Conservation (phyloP, 148 eudicot species). For the Salicornia ramosissima region DNA sequence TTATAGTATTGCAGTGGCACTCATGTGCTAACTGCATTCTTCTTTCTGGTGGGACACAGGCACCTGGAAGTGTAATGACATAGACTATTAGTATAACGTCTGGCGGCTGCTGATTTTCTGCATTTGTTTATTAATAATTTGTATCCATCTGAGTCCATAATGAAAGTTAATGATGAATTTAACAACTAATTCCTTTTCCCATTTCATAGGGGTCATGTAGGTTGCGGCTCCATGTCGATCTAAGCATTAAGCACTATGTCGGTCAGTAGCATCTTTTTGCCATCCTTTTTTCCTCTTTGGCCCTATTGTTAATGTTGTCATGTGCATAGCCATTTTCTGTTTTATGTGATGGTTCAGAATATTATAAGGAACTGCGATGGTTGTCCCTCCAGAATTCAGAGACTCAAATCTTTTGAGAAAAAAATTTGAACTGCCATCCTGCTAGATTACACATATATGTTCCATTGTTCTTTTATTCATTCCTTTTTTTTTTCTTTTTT, state of each 20-base stretch:
- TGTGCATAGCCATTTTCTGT: constrained; percentile 17
- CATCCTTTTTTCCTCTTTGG: background rate
- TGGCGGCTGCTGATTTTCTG: constrained; percentile 17
- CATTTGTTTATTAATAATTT: background rate
- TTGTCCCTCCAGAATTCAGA: background rate
- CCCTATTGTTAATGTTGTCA: constrained; percentile 3
- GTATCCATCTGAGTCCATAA: constrained; percentile 1
- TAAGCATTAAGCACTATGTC: constrained; percentile 17
- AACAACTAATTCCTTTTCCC: constrained; percentile 25
- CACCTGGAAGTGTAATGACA: constrained; percentile 25
- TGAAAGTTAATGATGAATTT: constrained; percentile 12
- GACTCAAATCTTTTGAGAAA: background rate
- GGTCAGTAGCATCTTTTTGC: constrained; percentile 3
- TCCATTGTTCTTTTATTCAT: background rate
- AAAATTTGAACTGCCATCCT: background rate
- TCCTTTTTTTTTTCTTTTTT: background rate
- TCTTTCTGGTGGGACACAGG: constrained; percentile 27
- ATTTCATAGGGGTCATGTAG: constrained; percentile 28
- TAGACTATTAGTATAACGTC: constrained; percentile 4
- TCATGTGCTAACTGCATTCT: constrained; percentile 27
- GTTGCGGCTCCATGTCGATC: constrained; percentile 32
- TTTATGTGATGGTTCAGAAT: background rate
- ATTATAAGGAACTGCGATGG: background rate
- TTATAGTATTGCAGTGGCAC: constrained; percentile 16
- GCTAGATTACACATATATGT: background rate